Evolutionary conservation across 768 basidiomycete species (phyloP), one percentile per base, ranked within the genome.

Genomic region (Tubosaeta sp.): DNA sequence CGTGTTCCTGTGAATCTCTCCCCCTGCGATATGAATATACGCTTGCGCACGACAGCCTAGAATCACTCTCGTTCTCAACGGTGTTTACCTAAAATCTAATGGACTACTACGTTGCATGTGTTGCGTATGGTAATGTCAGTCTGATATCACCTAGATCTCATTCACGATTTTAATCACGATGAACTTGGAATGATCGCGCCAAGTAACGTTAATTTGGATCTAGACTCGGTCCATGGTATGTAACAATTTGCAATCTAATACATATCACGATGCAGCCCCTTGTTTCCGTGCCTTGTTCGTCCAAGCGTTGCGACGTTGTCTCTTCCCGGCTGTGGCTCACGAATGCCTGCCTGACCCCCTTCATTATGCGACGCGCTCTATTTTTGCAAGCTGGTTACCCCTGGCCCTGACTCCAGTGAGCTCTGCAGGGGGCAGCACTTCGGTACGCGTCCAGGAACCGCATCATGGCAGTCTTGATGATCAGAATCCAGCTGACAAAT

Each of bases 31-130:
- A 44, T 44, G 29, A 17, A 44, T 12, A 38, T 42, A 29, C 41
- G 22, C 34, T 38, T 19, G 51, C 6, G 27, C 37, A 52, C 13
- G 8, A 56, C 51, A 53, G 32, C 35, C 60, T 56, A 44, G 14
- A 27, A 14, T 51, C 39, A 26, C 16, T 17, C 43, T 27, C 3
- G 32, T 44, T 33, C 17, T 46, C 39, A 27, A 37, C 19, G 12
- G 2, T 19, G 17, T 52, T 22, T 43, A 51, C 11, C 13, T 33
- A 25, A 25, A 31, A 42, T 26, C 27, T 27, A 9, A 33, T 19
- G 31, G 29, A 16, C 32, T 33, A 5, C 17, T 42, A 43, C 26
- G 16, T 50, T 44, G 13, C 27, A 38, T 26, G 6, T 46, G 19
- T 29, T 27, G 35, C 16, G 16, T 43, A 47, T 31, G 37, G 32